Conservation (phyloP, 768 basidiomycete species). For the Lentinus brumalis region DNA sequence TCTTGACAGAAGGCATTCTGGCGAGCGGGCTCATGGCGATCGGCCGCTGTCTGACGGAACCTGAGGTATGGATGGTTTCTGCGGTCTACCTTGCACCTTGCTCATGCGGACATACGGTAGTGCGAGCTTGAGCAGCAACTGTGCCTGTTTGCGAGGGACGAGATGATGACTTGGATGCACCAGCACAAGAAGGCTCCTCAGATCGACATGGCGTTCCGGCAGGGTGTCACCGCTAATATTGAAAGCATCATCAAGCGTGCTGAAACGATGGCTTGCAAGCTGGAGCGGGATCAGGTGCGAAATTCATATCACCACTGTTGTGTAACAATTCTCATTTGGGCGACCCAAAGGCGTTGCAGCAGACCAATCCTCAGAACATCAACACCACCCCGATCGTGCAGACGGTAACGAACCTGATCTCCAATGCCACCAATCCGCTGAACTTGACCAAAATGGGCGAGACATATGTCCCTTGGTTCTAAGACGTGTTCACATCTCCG, state of each 20-base stretch:
- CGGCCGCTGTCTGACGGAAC: slow-evolving; percentile 68
- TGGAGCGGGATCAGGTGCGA: slow-evolving; percentile 79
- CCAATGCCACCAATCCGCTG: slow-evolving; percentile 82
- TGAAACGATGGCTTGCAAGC: slow-evolving; percentile 82
- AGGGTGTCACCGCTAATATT: slow-evolving; percentile 55
- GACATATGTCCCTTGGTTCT: slow-evolving; percentile 86
- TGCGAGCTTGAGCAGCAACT: slow-evolving; percentile 93
- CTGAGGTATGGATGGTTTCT: not conserved
- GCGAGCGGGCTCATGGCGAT: slow-evolving; percentile 89
- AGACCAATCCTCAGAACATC: slow-evolving; percentile 33
- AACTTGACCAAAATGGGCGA: slow-evolving; percentile 87
- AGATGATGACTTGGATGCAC: slow-evolving; percentile 78
- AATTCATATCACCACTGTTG: slow-evolving; percentile 5
- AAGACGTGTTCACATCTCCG: not conserved
- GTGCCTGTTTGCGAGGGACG: slow-evolving; percentile 90
- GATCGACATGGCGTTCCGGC: slow-evolving; percentile 60
- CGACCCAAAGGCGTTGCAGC: slow-evolving; percentile 29
- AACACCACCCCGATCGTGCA: slow-evolving; percentile 66
- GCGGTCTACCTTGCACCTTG: not conserved
- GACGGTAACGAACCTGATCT: slow-evolving; percentile 81
- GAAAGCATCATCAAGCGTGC: slow-evolving; percentile 79
- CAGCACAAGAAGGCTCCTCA: slow-evolving; percentile 49
- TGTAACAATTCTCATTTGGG: not conserved
- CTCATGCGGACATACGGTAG: slow-evolving; percentile 37
- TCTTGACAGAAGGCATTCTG: slow-evolving; percentile 88